Evolutionary conservation across 2,329 filamentous ascomycete genomes (phyloP), one percentile per base, ranked within the genome.

Genomic region (Ophiostoma sp.): DNA sequence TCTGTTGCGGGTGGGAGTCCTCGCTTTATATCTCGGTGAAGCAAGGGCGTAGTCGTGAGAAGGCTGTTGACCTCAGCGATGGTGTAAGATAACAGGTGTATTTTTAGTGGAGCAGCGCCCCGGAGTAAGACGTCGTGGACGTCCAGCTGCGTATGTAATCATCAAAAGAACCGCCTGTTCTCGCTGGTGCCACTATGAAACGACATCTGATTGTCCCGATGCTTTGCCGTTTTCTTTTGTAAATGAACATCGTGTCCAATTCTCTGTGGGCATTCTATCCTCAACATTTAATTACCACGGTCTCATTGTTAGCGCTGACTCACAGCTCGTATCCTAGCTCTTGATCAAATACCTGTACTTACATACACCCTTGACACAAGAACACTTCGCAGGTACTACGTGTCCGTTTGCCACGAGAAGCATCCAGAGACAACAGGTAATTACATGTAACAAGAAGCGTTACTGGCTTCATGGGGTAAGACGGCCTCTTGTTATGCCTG

Each of bases 321-420:
- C 55, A 38, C 55, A 38, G 55, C 55, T 60, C 85, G 49, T 55
- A 55, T 55, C 27, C n/a, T 27, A 27, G 27, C 27, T 27, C 27
- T 27, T 27, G 27, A 27, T 27, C 27, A 27, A 27, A 27, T 27
- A 27, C 27, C 27, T 27, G 27, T 27, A 27, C 27, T 27, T 27
- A 27, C 27, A 27, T 27, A 27, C 27, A 27, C 27, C 27, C 27
- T 27, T 27, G 27, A 27, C 27, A 27, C 27, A 27, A 27, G 27
- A 27, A 27, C 27, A 27, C 27, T 27, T 27, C 27, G 27, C 27
- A 27, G 27, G 27, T 27, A 27, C 27, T 27, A 27, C 27, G 27
- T 27, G 27, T 27, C 27, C 27, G 27, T 27, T 27, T 27, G 27
- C 27, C 27, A 27, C 27, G 27, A 27, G 27, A 27, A 27, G 27